Base-by-base conservation (phyloP, 768 basidiomycete genomes). In the Suillus alpinus region DNA sequence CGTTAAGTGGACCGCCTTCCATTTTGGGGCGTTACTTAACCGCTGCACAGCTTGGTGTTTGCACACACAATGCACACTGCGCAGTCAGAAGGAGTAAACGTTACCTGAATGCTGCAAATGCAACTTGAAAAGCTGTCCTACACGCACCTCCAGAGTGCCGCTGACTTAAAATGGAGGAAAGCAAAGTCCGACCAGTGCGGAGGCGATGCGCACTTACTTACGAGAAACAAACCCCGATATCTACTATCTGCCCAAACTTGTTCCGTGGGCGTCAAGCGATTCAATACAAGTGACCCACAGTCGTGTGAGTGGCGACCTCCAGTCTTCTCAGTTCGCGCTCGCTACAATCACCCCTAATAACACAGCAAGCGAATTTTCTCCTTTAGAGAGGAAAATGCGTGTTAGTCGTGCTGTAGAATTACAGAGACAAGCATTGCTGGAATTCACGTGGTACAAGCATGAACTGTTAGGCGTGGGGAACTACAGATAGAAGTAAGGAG, bases 381-480 rank as follows among this genome's bases (percentile, higher is more conserved):
- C 46, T 26, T 47, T 7, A 10, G 13, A 26, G n/a, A 16, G 29
- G 26, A 18, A 29, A 29, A 29, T 9, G 26, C 29, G 16, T 50
- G 49, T 50, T 9, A 50, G 29, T 31, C 49, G 29, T 26, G 73
- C 74, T 36, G 74, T 50, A 14, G 63, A 62, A 31, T 57, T 50
- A 40, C 71, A 71, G 16, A 68, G 62, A 36, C 61, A 63, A 58
- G 73, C 75, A 41, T 23, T 72, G 0, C 50, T 57, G 56, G 64
- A 70, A 16, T 73, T 72, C 1, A 56, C 68, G n/a, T 65, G 69
- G 49, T 57, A 16, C 16, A 29, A 29, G 26, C 47, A 29, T 26
- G 26, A 29, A 29, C 29, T 47, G 14, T 47, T 16, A 26, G 14
- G 46, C 46, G 26, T 26, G 31, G 10, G 49, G 49, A 50, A 34